Evolutionary conservation across 805 yeast genomes (phyloP).

Genomic region (Spencermartinsiella europaea): DNA sequence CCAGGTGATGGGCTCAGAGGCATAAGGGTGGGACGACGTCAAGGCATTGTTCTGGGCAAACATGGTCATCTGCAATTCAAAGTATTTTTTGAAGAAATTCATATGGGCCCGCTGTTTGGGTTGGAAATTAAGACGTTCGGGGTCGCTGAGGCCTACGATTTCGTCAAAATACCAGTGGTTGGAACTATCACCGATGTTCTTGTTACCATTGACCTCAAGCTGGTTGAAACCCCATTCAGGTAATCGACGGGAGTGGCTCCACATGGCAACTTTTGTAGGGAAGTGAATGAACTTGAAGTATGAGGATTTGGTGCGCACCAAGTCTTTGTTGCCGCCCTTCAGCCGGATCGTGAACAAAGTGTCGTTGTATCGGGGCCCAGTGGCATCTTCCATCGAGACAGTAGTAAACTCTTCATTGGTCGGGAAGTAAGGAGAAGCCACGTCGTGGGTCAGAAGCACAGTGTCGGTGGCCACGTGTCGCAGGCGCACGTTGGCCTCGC

Average conservation of each 20-base stretch:
- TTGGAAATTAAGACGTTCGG: constrained; percentile 50
- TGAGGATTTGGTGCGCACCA: constrained; percentile 65
- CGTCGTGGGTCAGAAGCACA: constrained; percentile 83
- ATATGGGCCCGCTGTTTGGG: constrained; percentile 59
- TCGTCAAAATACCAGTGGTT: constrained; percentile 74
- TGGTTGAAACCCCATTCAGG: constrained; percentile 96
- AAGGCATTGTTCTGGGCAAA: constrained; percentile 87
- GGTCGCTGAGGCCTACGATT: constrained; percentile 60
- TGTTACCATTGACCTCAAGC: constrained; percentile 93
- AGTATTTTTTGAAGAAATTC: constrained; percentile 82
- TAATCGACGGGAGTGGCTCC: constrained; percentile 77
- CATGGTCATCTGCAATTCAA: constrained; percentile 84
- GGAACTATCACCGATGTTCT: constrained; percentile 60
- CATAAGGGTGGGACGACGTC: constrained; percentile 88
- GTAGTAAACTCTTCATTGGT: constrained; percentile 94
- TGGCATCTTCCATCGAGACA: constrained; percentile 54
- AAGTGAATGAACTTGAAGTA: constrained; percentile 70
- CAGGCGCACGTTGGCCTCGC: constrained; percentile 73
- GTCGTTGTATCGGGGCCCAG: constrained; percentile 53
- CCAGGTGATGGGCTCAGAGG: constrained; percentile 89
- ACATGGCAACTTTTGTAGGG: constrained; percentile 85
- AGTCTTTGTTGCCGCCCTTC: constrained; percentile 45
- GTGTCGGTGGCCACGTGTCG: constrained; percentile 79
- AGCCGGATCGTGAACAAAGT: constrained; percentile 75
- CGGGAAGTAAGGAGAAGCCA: constrained; percentile 87